Evolutionary conservation across 306 rosid genomes (phyloP), one percentile per base, ranked within the genome.

Genomic region (Castanopsis chinensis): DNA sequence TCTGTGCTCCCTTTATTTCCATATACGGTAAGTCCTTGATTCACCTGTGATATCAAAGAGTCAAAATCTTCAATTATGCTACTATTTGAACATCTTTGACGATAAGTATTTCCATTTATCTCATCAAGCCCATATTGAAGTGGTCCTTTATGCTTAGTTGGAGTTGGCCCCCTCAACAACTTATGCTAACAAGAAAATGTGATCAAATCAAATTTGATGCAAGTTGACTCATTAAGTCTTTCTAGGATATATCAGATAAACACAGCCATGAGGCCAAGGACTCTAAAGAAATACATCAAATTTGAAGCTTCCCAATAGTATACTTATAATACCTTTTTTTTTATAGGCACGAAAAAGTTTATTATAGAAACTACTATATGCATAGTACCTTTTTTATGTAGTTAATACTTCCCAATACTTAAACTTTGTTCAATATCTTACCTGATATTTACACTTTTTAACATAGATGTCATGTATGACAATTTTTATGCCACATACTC

Each of bases 1-100:
- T 93, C 98, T 3, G 98, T 93, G 89, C 98, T 93, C 77, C 98
- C 98, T 89, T 93, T 93, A 64, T 91, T 93, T 79, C 98, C 98
- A 59, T 93, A 93, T 59, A 93, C 98, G 35, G 93, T 83, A 60
- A 93, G 89, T 78, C 98, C 98, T 86, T 93, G 98, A 83, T 93
- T 93, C 69, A 89, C 98, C 98, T 93, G 82, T 51, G 67, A 72
- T 61, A 64, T 76, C 73, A 82, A 79, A 70, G 80, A 71, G 51
- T 55, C 35, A 76, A 71, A 43, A 73, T 74, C 35, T 51, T 35
- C 37, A 54, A 67, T 65, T 37, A 69, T 49, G 15, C 74, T 41
- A 63, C 21, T 33, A 20, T 21, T 69, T 19, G 23, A 53, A n/a
- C 71, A 45, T 45, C 23, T 53, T 57, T 30, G 45, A 59, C 53